These are phyloP conservation scores for Calonectria hongkongensis DNA, from an alignment of 2,329 filamentous ascomycete genomes.

Conservation along the genomic window DNA sequence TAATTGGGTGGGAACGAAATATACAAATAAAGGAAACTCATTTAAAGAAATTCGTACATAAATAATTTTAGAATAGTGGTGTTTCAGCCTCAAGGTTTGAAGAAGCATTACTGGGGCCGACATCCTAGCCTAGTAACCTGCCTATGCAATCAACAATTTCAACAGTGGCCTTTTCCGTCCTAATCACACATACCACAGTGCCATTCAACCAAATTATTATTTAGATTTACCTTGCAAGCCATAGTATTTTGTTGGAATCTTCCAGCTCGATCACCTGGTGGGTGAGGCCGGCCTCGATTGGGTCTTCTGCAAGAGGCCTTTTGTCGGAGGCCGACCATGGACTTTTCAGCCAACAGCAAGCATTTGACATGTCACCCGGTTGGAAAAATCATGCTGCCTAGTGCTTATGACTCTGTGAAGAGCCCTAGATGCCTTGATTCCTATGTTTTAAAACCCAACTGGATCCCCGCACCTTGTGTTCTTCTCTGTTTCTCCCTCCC, in stretches of 20 bases:
- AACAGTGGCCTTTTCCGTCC: too few relatives aligned
- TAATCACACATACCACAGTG: neutral
- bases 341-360: neutral
- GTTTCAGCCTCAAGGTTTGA: too few relatives aligned
- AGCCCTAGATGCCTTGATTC: neutral
- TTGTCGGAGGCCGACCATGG: neutral
- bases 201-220: neutral
- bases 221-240: too few relatives aligned
- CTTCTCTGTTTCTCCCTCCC: neutral
- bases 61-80: too few relatives aligned
- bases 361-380: neutral
- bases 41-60: too few relatives aligned
- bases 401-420: too few relatives aligned
- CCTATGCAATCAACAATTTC: too few relatives aligned
- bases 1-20: too few relatives aligned
- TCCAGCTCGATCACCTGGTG: neutral
- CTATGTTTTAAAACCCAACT: neutral
- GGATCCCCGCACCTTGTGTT: neutral
- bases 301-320: neutral
- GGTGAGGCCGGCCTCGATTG: neutral
- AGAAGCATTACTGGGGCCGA: too few relatives aligned
- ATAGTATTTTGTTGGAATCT: too few relatives aligned
- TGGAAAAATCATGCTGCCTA: neutral
- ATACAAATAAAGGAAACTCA: too few relatives aligned
- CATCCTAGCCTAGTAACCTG: too few relatives aligned